Percentiles rank a stretch among this genome's conserved stretches.
Conservation (phyloP, 345 rosid species). For the Mangifera indica region DNA sequence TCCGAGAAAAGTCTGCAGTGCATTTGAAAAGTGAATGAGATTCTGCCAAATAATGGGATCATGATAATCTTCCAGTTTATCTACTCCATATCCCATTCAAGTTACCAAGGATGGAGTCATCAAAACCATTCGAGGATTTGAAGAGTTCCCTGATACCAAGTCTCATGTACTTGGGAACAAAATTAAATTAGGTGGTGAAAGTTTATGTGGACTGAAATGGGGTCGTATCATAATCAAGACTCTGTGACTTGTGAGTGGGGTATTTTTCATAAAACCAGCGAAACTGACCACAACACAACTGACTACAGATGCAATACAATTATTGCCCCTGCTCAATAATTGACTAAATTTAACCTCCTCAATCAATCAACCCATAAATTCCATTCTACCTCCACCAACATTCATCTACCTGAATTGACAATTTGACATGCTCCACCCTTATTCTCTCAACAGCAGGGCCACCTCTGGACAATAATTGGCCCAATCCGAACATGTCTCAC, state of each 20-base stretch:
- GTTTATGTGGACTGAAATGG: too few relatives aligned
- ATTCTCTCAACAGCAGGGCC: not conserved
- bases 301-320: too few relatives aligned
- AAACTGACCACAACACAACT: too few relatives aligned
- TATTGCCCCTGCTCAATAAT: too few relatives aligned
- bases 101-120: constrained; percentile 39
- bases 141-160: constrained; percentile 64
- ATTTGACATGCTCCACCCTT: not conserved
- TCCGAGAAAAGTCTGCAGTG: constrained; percentile 49
- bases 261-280: too few relatives aligned
- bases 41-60: constrained; percentile 41
- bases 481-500: not conserved
- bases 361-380: too few relatives aligned
- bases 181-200: constrained; percentile 15
- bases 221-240: too few relatives aligned
- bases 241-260: too few relatives aligned
- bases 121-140: constrained; percentile 33
- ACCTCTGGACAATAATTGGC: not conserved
- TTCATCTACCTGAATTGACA: too few relatives aligned
- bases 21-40: constrained; percentile 30
- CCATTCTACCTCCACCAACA: too few relatives aligned
- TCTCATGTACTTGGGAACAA: constrained; percentile 55
- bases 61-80: constrained; percentile 42
- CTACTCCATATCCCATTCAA: too few relatives aligned
- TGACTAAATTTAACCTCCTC: too few relatives aligned